Base-by-base conservation (phyloP, 805 yeast genomes). In the Starmera quercuum region DNA sequence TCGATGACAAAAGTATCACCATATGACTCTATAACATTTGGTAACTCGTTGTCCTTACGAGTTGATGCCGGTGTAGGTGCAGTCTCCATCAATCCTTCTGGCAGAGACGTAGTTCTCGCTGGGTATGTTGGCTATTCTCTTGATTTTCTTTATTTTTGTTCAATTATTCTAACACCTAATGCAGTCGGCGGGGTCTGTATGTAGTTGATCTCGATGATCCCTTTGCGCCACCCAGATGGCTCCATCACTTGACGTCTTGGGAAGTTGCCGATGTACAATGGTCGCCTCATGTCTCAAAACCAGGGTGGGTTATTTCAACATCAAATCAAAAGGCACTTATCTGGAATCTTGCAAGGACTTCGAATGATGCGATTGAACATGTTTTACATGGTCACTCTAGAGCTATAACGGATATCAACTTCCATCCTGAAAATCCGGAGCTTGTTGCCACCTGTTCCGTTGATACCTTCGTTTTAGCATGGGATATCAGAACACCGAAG, bases 181-280 rank as follows among this genome's bases (percentile, higher is more conserved):
- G 17, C 30, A 59, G 77, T 19, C 68, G 84, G 19, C 68, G 79
- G 35, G 98, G 98, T 1, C 65, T 92, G 11, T 83, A 78, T 54
- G 77, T 92, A 25, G 79, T 90, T n/a, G 97, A 92, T 58, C 59
- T 92, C 27, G 95, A 90, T 49, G 96, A 92, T 54, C 98, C 97
- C 1, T 90, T 85, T 58, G 75, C 90, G 1, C 87, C 95, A 1
- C 98, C 98, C 0, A 65, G 98, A 38, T 86, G 94, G 88, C 70
- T 92, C 12, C 94, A 79, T 35, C 96, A 92, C 51, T 68, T 78
- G 23, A 90, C 97, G 0, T 78, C 95, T 0, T 92, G 97, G 97
- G 97, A 92, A 56, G 98, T 92, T 4, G 96, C 98, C 0, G 97
- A 90, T 54, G 97, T 90, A 2, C 97, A 92, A 56, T 92, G 98